Base-by-base conservation (phyloP, 441 rosid species). In the Theobroma grandiflorum region DNA sequence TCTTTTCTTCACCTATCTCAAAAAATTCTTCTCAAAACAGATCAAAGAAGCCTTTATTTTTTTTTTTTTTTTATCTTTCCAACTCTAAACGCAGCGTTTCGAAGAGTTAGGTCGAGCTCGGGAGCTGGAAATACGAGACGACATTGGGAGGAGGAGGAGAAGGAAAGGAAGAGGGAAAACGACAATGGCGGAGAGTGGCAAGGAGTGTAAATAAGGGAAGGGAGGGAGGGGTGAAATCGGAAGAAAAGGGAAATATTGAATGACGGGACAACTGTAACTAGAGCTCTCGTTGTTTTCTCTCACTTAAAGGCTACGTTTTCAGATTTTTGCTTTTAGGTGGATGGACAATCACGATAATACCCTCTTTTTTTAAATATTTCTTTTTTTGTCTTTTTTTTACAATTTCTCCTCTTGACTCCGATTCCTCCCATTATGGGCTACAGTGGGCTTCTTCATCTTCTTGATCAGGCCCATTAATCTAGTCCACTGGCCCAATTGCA, bases 51-150 rank as follows among this genome's bases (percentile, higher is more conserved):
- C 76, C 57, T 78, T 85, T 79, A 82, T 63, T 83, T 85, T 79
- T 83, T 63, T 83, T 87, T 79, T 81, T 74, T 90, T 86, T 84
- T 84, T 66, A 26, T 82, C 79, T 80, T 86, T 82, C 88, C 90
- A 75, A 71, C 75, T 74, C 62, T 43, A 42, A 84, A 73, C 78
- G 77, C 76, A 71, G 55, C 43, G 74, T 49, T 20, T 74, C 33
- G 53, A 43, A 43, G 82, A 86, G 89, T 85, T 79, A 78, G 82
- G 79, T 68, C 43, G 76, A 79, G 82, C 90, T 83, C 79, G n/a
- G 82, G 15, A 70, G 79, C 72, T 71, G 78, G 62, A 50, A 61
- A 73, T 73, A 67, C 75, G 70, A 77, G 74, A 79, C 85, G 81
- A 82, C 91, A 81, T 70, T 78, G 76, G 63, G 79, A 78, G 63